Evolutionary conservation across 78 protist genomes (phyloP), one percentile per base, ranked within the genome.

Genomic region (Monocercomonoides exilis): DNA sequence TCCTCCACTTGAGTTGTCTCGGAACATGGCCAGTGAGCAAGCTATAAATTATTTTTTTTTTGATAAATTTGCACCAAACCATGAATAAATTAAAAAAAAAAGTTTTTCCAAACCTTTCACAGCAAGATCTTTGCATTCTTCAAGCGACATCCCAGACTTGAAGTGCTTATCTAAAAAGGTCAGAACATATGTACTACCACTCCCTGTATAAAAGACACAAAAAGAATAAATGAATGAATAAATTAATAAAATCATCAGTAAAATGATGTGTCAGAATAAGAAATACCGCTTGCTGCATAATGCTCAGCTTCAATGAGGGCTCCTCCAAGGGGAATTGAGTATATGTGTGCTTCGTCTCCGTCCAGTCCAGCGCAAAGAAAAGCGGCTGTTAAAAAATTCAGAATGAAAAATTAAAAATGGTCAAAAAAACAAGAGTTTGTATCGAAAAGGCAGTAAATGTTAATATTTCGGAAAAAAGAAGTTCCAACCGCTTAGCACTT

Each of bases 1-100:
- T n/a, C 85, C 85, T 35, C 85, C 85, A 2, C 46, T 41, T 2
- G 85, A 81, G 21, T 42, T 42, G 3, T 81, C 85, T 41, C 46
- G 45, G 46, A 41, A 29, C 85, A 81, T 81, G 85, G 85, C 85
- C 46, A 4, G 42, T 5, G 85, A 81, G 21, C 41, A 32, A 29
- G 45, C 46, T 4, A 42, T 2, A 41, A n/a, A n/a, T n/a, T n/a
- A n/a, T n/a, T n/a, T n/a, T n/a, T n/a, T n/a, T n/a, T n/a, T n/a
- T n/a, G n/a, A n/a, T n/a, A n/a, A n/a, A n/a, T n/a, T n/a, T n/a
- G n/a, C n/a, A n/a, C n/a, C n/a, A n/a, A n/a, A n/a, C n/a, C n/a
- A n/a, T n/a, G n/a, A n/a, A 3, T 2, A n/a, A 81, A 42, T n/a
- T 2, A 81, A 33, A 41, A 42, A 43, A 2, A 29, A 41, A 29